Conservation (phyloP, 2,329 filamentous ascomycete species). For the Aspergillus sp. region DNA sequence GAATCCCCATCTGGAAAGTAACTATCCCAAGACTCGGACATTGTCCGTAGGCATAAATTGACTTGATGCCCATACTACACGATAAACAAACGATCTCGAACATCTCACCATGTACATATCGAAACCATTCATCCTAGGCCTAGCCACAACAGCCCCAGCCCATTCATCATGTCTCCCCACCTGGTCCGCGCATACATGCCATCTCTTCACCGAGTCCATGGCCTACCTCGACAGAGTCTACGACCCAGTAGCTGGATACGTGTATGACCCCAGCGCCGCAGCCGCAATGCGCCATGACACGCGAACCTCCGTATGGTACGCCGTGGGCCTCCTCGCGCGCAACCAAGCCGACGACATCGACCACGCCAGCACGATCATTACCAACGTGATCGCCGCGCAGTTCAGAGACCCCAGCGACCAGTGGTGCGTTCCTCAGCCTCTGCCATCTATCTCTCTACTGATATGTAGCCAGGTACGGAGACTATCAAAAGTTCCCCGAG, state of each 20-base stretch:
- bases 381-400: slow-evolving; percentile 40
- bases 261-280: slow-evolving; percentile 34
- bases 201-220: slow-evolving; percentile 52
- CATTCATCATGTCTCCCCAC: not conserved
- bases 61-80: too few species aligned
- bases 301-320: slow-evolving; percentile 58
- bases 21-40: too few species aligned
- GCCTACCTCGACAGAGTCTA: slow-evolving; percentile 55
- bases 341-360: slow-evolving; percentile 50
- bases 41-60: too few species aligned
- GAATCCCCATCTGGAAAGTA: too few species aligned
- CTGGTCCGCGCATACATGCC: slow-evolving; percentile 28
- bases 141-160: too few species aligned
- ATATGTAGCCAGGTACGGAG: slow-evolving; percentile 40
- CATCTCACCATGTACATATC: too few species aligned
- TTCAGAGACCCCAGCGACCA: slow-evolving; percentile 50
- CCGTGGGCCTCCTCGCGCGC: slow-evolving; percentile 55
- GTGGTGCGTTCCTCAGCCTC: slow-evolving; percentile 24
- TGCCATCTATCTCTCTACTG: not conserved
- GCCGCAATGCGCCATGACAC: slow-evolving; percentile 52
- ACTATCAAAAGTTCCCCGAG: slow-evolving; percentile 37
- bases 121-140: too few species aligned
- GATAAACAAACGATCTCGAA: too few species aligned
- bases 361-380: slow-evolving; percentile 54
- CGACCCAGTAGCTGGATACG: slow-evolving; percentile 48